phyloP scores from a whole-genome alignment of 257 asterid species.

The Paulownia fortunei region DNA sequence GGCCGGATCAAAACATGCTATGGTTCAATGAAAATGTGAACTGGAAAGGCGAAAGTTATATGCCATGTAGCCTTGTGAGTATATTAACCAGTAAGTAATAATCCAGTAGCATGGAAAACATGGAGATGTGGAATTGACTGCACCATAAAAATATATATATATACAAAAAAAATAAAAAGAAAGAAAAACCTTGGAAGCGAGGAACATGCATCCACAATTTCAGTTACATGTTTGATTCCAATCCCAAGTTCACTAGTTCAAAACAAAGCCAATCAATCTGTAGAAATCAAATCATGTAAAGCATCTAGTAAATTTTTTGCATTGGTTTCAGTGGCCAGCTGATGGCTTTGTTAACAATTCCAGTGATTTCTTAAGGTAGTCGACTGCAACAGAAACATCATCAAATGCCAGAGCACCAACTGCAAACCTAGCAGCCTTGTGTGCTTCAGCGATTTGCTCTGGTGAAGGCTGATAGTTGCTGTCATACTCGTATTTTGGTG shows the following conservation, averaged over 20 bases:
- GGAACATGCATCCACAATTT: neutral
- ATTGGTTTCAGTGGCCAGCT: slow-evolving; percentile 47
- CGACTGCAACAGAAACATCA: slow-evolving; percentile 72
- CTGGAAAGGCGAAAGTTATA: neutral
- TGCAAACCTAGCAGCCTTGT: slow-evolving; percentile 84
- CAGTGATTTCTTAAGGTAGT: slow-evolving; percentile 67
- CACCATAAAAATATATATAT: no score
- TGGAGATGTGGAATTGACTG: no score
- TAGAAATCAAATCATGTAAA: slow-evolving; percentile 15
- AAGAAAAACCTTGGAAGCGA: neutral
- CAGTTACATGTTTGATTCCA: neutral
- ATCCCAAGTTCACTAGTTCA: slow-evolving; percentile 3
- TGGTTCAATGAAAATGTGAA: no score
- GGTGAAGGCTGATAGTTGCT: slow-evolving; percentile 71
- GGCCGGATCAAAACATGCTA: no score
- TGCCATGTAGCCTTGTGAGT: neutral
- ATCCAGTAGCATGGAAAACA: neutral
- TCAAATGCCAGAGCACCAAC: slow-evolving; percentile 79
- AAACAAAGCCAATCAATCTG: neutral
- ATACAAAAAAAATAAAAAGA: neutral
- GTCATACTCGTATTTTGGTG: slow-evolving; percentile 54
- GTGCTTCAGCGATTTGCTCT: slow-evolving; percentile 81
- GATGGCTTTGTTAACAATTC: slow-evolving; percentile 80
- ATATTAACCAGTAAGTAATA: neutral
- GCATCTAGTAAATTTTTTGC: neutral